These are phyloP conservation scores for Pholiota conissans DNA, from an alignment of 768 basidiomycete species.

Conservation along the genomic window DNA sequence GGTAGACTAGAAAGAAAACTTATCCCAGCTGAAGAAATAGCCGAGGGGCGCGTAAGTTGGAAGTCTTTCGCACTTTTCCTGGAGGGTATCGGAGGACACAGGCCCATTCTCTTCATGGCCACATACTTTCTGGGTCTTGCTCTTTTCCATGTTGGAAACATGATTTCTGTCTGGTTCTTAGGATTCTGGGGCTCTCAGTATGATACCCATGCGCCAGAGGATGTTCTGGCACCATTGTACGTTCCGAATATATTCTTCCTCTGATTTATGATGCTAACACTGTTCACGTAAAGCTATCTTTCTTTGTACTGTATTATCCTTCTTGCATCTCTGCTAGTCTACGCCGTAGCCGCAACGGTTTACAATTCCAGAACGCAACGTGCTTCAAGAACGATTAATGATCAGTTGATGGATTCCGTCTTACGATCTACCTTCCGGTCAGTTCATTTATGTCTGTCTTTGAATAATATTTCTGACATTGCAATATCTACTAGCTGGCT, in stretches of 20 bases:
- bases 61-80: slow-evolving; percentile 39
- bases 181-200: slow-evolving; percentile 51
- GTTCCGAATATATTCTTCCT: slow-evolving; percentile 20
- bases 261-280: neutral
- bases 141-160: slow-evolving; percentile 24
- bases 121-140: slow-evolving; percentile 27
- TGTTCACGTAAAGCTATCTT: slow-evolving; percentile 45
- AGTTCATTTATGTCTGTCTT: no score
- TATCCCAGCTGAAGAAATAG: slow-evolving; percentile 63
- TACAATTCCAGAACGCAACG: slow-evolving; percentile 51
- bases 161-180: slow-evolving; percentile 42
- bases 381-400: slow-evolving; percentile 57
- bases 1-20: slow-evolving; percentile 29
- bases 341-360: slow-evolving; percentile 31
- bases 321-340: slow-evolving; percentile 22
- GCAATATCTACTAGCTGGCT: slow-evolving; percentile 40
- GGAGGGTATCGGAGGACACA: slow-evolving; percentile 34
- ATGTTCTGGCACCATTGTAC: slow-evolving; percentile 35
- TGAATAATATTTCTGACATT: neutral
- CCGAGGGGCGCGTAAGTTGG: slow-evolving; percentile 31
- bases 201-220: slow-evolving; percentile 29
- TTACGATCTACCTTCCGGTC: slow-evolving; percentile 63
- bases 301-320: slow-evolving; percentile 18
- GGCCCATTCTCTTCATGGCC: slow-evolving; percentile 33
- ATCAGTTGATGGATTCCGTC: slow-evolving; percentile 48